Percentiles rank a stretch among this genome's conserved stretches.
Conservation (phyloP, 805 yeast genomes). For the Priceomyces haplophilus region DNA sequence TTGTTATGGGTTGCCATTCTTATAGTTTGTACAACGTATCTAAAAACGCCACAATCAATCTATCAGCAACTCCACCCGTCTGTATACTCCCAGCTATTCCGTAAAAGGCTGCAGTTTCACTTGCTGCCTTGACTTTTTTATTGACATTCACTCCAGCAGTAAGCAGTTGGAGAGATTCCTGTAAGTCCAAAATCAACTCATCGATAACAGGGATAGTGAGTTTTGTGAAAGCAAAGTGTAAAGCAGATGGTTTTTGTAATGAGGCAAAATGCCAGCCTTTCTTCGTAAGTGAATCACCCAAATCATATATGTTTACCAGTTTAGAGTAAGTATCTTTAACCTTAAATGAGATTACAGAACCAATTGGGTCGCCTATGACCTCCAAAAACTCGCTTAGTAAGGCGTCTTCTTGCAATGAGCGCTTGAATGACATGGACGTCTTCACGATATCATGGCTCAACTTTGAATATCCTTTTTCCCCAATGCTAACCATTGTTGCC, state of each 20-base stretch:
- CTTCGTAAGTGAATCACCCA: conserved; percentile 66
- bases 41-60: conserved; percentile 72
- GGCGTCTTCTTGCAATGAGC: conserved; percentile 41
- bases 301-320: conserved; percentile 64
- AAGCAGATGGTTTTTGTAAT: conserved; percentile 84
- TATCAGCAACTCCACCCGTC: conserved; percentile 81
- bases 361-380: conserved; percentile 81
- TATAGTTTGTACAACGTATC: conserved; percentile 69
- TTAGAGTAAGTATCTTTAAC: conserved; percentile 32
- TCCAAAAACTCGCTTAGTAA: conserved; percentile 51
- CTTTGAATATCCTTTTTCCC: conserved; percentile 75
- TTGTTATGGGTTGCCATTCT: too few species aligned
- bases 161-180: conserved; percentile 33
- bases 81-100: conserved; percentile 93
- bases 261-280: conserved; percentile 89
- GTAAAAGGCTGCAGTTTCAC: conserved; percentile 83
- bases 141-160: conserved; percentile 16
- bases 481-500: conserved; percentile 85
- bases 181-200: conserved; percentile 54
- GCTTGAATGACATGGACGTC: conserved; percentile 59
- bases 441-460: conserved; percentile 64
- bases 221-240: conserved; percentile 85
- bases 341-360: conserved; percentile 78
- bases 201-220: conserved; percentile 62
- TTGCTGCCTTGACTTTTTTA: conserved; percentile 26